Evolutionary conservation across 495 filamentous ascomycete species (phyloP).

Genomic region (Pyronema domesticum): DNA sequence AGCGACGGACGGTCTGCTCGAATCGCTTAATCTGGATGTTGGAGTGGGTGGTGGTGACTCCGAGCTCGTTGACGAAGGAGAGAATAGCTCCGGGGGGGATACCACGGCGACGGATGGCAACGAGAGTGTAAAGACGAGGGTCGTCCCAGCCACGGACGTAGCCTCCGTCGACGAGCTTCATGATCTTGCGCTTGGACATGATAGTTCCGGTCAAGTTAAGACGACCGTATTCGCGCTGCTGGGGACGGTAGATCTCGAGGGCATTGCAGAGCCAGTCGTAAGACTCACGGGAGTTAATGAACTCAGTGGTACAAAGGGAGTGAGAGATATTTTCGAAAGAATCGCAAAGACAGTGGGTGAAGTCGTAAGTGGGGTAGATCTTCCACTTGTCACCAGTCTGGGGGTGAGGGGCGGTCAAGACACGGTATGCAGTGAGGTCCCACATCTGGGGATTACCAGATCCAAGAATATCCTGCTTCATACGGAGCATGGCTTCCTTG

Average conservation of each 20-base stretch:
- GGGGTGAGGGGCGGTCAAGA: constrained; percentile 51
- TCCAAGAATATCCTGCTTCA: constrained; percentile 57
- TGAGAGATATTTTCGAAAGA: constrained; percentile 77
- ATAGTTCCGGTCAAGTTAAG: constrained; percentile 67
- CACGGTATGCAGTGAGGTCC: constrained; percentile 65
- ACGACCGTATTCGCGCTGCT: constrained; percentile 73
- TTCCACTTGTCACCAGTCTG: constrained; percentile 58
- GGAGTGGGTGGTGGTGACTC: constrained; percentile 58
- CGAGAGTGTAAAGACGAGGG: constrained; percentile 75
- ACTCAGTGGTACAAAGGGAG: constrained; percentile 78
- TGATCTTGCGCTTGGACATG: constrained; percentile 66
- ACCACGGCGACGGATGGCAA: constrained; percentile 62
- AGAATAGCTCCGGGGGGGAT: constrained; percentile 75
- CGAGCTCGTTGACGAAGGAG: constrained; percentile 72
- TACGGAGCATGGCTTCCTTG: constrained; percentile 69
- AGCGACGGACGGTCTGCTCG: constrained; percentile 59
- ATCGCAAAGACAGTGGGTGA: constrained; percentile 78
- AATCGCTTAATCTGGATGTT: constrained; percentile 58
- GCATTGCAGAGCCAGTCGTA: constrained; percentile 78
- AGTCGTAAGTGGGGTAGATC: constrained; percentile 85
- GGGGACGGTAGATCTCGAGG: constrained; percentile 61
- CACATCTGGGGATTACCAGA: constrained; percentile 53
- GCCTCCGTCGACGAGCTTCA: constrained; percentile 51
- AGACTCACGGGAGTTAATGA: constrained; percentile 52
- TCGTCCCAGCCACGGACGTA: constrained; percentile 77